phyloP scores from a whole-genome alignment of 352 stramenopile genomes.

The Globisporangium nagaii region DNA sequence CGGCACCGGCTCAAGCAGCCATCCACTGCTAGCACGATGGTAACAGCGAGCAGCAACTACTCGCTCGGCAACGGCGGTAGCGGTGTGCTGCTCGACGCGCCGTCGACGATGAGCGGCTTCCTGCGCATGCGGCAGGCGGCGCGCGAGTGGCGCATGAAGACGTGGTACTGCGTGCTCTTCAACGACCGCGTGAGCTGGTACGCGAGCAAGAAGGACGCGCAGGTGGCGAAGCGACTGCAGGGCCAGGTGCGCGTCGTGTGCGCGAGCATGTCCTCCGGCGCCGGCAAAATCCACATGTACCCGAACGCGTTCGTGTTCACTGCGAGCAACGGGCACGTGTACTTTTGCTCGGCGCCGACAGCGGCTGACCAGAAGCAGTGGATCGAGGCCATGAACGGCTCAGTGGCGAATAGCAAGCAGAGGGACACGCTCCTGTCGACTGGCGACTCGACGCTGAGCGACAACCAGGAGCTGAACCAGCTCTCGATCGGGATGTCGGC shows the following conservation, averaged over 20 bases:
- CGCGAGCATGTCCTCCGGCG: conserved; percentile 11
- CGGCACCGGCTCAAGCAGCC: conserved; percentile 8
- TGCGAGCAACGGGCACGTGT: conserved; percentile 16
- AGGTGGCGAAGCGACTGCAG: conserved; percentile 13
- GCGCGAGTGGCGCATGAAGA: conserved; percentile 37
- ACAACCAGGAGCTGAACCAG: background rate
- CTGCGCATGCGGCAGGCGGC: conserved; percentile 22
- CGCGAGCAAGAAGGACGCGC: conserved; percentile 23
- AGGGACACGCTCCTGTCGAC: background rate
- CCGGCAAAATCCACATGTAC: conserved; percentile 22
- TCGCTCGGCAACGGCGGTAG: conserved; percentile 27
- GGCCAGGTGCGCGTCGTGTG: conserved; percentile 13
- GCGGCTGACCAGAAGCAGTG: conserved; percentile 18
- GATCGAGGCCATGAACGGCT: conserved; percentile 17
- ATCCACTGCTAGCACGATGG: conserved; percentile 16
- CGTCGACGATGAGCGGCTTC: conserved; percentile 17
- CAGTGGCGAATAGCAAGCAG: background rate
- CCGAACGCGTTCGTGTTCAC: conserved; percentile 26
- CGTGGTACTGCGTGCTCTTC: conserved; percentile 31
- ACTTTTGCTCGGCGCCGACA: conserved; percentile 26
- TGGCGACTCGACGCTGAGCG: background rate
- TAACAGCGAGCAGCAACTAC: conserved; percentile 21
- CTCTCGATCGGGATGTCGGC: background rate
- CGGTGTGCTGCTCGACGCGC: background rate
- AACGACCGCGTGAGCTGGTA: conserved; percentile 25